Evolutionary conservation across 805 yeast genomes (phyloP), one percentile per base, ranked within the genome.

Genomic region (Hyphopichia homilentoma): DNA sequence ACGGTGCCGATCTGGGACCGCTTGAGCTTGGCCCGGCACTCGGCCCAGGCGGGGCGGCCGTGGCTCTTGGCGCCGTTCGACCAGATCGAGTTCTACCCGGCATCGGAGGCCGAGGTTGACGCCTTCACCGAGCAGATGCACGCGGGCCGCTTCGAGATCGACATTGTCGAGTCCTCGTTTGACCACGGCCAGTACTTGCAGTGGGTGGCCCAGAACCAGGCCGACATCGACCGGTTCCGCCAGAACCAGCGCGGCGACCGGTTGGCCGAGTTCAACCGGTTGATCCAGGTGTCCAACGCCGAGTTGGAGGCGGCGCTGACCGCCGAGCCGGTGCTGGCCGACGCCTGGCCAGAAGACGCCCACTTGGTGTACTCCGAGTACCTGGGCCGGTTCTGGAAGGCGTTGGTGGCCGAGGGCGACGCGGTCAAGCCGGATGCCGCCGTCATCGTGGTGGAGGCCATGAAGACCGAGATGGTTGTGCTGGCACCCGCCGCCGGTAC

Each of bases 1-100:
- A 90, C 98, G 7, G 80, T 93, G 44, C 97, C 97, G 34, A 89
- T 90, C 48, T 90, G 98, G 98, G 98, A 90, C 58, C 89, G 87
- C 65, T 73, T 90, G 48, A 73, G 85, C 20, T 68, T 93, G 42
- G 93, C 88, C 25, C 60, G 67, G 16, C 88, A 81, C 46, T 57
- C 68, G 17, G 70, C 69, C 6, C 67, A 60, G 25, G 44, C 55
- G 21, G 61, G 58, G 17, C 64, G 79, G 38, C 97, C 97, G 35
- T 93, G 97, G 97, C 68, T 93, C 50, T 71, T 93, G 50, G 68
- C 82, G 9, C 94, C 95, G 45, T 90, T 93, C 52, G 98, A 90
- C 57, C 96, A 89, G 66, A 81, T 90, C 44, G 95, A 88, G 56
- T 90, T 84, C 64, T 93, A 84, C 55, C 96, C 96, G 13, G 97